Percentiles rank a stretch among this genome's conserved stretches.
These are phyloP conservation scores for Kazachstania viticola DNA, from an alignment of 805 yeast genomes.

Conservation along the genomic window DNA sequence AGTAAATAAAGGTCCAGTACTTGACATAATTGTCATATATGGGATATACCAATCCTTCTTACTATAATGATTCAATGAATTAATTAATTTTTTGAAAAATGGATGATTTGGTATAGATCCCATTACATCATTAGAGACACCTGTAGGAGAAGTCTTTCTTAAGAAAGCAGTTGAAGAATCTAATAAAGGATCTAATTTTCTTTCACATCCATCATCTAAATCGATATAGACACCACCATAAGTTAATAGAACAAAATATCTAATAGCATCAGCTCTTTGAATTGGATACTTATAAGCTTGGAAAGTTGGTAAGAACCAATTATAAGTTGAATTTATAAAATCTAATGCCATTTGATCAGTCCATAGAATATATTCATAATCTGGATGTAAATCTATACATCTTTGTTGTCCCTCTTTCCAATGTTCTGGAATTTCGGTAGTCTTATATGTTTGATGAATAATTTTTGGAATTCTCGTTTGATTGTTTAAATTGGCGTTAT, in stretches of 20 bases:
- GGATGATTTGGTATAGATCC: constrained; percentile 81
- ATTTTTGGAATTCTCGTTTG: constrained; percentile 63
- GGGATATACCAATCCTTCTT: constrained; percentile 67
- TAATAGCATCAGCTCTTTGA: constrained; percentile 79
- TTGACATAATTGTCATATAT: constrained; percentile 82
- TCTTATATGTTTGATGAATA: constrained; percentile 86
- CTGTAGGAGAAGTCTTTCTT: constrained; percentile 78
- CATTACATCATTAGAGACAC: constrained; percentile 87
- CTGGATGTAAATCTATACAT: constrained; percentile 70
- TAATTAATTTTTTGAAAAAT: constrained; percentile 59
- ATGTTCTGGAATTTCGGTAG: constrained; percentile 58
- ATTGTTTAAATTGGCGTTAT: background rate
- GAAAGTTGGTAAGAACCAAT: constrained; percentile 76
- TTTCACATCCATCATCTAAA: constrained; percentile 75
- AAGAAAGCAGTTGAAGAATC: constrained; percentile 72
- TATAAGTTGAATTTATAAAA: constrained; percentile 66
- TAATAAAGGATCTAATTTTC: constrained; percentile 66
- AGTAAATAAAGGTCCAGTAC: constrained; percentile 83
- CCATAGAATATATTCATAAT: constrained; percentile 79
- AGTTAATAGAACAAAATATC: constrained; percentile 71
- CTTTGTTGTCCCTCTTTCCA: constrained; percentile 71
- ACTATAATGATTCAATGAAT: constrained; percentile 48
- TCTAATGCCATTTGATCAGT: constrained; percentile 74
- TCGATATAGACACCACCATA: constrained; percentile 88
- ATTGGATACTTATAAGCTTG: constrained; percentile 71